A percentile compares a stretch with the other conserved stretches of the same genome.
Evolutionary conservation across 192 early-diverging fungal species (phyloP).

Genomic region (Ambispora gerdemannii): DNA sequence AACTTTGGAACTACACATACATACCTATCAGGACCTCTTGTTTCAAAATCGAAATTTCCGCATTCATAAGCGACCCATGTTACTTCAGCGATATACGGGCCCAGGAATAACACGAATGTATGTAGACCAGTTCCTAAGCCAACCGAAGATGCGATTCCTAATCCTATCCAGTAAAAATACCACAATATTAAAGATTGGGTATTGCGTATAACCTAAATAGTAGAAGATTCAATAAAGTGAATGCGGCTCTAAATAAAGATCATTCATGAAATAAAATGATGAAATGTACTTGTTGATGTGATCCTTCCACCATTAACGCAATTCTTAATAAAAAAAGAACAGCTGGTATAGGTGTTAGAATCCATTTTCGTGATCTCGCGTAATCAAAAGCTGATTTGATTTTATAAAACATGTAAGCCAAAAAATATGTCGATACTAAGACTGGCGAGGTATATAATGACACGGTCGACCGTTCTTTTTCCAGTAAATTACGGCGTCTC

Average conservation of each 20-base stretch:
- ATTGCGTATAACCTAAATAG: constrained; percentile 37
- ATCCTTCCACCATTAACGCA: constrained; percentile 53
- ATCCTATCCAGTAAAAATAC: constrained; percentile 85
- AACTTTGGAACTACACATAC: constrained; percentile 5
- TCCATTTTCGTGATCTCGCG: constrained; percentile 39
- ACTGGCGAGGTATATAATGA: constrained; percentile 50
- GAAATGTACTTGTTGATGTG: constrained; percentile 58
- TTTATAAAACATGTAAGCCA: constrained; percentile 43
- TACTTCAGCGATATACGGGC: constrained; percentile 88
- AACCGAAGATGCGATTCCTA: constrained; percentile 87
- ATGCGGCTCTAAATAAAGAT: too few species aligned
- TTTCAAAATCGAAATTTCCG: constrained; percentile 67
- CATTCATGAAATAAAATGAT: background rate
- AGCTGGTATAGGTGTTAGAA: constrained; percentile 35
- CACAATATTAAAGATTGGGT: constrained; percentile 67
- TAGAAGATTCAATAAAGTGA: background rate
- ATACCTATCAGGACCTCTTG: constrained; percentile 63
- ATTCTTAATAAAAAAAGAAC: constrained; percentile 35
- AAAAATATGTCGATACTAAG: constrained; percentile 46
- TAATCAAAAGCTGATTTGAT: constrained; percentile 39
- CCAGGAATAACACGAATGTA: constrained; percentile 92
- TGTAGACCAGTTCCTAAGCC: constrained; percentile 93
- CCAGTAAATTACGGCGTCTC: constrained; percentile 36
- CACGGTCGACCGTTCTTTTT: constrained; percentile 41
- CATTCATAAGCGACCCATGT: constrained; percentile 86